Evolutionary conservation across 1,284 basidiomycete genomes (phyloP).

Genomic region (Blastosporella zonata): DNA sequence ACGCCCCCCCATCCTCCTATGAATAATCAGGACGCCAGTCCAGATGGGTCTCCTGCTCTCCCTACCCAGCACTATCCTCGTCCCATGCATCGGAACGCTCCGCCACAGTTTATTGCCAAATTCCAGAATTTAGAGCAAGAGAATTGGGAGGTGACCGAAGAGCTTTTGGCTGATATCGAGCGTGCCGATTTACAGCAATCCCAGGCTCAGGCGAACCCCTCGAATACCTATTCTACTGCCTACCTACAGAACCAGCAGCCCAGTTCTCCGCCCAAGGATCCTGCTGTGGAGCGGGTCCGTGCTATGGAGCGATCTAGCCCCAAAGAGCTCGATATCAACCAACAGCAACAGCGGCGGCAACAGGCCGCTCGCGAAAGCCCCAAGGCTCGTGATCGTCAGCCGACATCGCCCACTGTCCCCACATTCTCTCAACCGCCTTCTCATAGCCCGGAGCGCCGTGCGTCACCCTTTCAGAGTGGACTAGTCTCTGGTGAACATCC

Average conservation of each 20-base stretch:
- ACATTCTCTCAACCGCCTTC: constrained; percentile 40
- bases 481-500: constrained; percentile 50
- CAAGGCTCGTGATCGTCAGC: constrained; percentile 48
- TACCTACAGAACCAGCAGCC: constrained; percentile 31
- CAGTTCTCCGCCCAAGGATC: constrained; percentile 48
- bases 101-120: constrained; percentile 52
- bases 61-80: constrained; percentile 52
- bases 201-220: constrained; percentile 34
- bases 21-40: constrained; percentile 25
- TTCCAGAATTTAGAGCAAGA: constrained; percentile 48
- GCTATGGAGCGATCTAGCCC: constrained; percentile 50
- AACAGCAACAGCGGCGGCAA: constrained; percentile 35
- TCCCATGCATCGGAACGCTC: constrained; percentile 51
- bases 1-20: constrained; percentile 48
- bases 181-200: constrained; percentile 47
- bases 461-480: constrained; percentile 53
- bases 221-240: constrained; percentile 15
- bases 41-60: constrained; percentile 42
- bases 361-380: constrained; percentile 48
- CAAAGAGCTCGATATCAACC: constrained; percentile 43
- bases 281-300: constrained; percentile 53
- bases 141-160: constrained; percentile 63
- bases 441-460: constrained; percentile 50
- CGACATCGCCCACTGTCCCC: constrained; percentile 38
- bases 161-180: constrained; percentile 68